phyloP scores from a whole-genome alignment of 1,284 basidiomycete species.

The Phylloboletellus chloephorus region DNA sequence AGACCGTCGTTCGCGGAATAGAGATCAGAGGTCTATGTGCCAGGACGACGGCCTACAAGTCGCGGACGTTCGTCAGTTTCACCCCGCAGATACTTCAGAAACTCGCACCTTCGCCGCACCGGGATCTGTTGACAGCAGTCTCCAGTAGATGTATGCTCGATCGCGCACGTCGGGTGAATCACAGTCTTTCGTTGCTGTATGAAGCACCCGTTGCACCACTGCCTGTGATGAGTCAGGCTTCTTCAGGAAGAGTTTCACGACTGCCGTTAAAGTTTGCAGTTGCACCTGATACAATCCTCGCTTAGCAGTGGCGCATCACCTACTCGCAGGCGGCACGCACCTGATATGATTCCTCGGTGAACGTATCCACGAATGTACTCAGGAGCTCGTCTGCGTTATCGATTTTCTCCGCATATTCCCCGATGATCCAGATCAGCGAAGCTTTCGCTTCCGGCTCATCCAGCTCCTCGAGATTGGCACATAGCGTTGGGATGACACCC shows the following conservation, averaged over 20 bases:
- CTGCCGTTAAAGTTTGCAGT: constrained; percentile 91
- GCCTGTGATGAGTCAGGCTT: constrained; percentile 90
- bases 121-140: constrained; percentile 87
- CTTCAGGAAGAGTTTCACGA: constrained; percentile 94
- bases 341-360: constrained; percentile 90
- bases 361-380: constrained; percentile 85
- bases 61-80: constrained; percentile 6
- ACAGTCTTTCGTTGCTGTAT: constrained; percentile 94
- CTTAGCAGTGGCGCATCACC: neutral
- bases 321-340: constrained; percentile 35
- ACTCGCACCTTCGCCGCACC: constrained; percentile 80
- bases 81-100: neutral
- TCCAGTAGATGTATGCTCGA: constrained; percentile 95
- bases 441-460: constrained; percentile 99
- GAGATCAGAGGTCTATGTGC: constrained; percentile 90
- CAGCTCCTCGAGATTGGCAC: constrained; percentile 91
- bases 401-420: constrained; percentile 96
- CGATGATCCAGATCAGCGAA: constrained; percentile 97
- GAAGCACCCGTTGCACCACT: constrained; percentile 84
- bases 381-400: constrained; percentile 94
- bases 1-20: constrained; percentile 85
- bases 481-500: constrained; percentile 92
- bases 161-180: constrained; percentile 98
- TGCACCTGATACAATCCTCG: constrained; percentile 65
- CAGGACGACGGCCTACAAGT: constrained; percentile 77